Evolutionary conservation across 1,139 yeast species (phyloP).

Genomic region (Magnusiomyces sp.): DNA sequence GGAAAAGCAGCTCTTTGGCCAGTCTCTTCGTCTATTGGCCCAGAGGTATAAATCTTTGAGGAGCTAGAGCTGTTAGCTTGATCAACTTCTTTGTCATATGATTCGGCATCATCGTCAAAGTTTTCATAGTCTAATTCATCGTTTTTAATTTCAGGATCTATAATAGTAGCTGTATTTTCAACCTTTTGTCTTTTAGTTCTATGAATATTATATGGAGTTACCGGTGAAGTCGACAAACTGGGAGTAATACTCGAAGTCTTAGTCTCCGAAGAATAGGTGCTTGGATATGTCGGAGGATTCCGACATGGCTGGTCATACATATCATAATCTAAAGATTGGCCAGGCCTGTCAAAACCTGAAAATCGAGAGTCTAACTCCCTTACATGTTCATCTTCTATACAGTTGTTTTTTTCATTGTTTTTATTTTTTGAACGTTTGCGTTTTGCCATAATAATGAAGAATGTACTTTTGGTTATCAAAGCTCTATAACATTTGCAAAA

Average conservation of each 20-base stretch:
- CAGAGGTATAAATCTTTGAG: constrained; percentile 16
- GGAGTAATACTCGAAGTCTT: neutral
- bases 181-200: neutral
- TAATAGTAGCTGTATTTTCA: neutral
- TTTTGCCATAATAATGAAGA: too few relatives aligned
- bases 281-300: neutral
- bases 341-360: too few relatives aligned
- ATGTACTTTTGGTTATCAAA: too few relatives aligned
- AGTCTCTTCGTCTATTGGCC: constrained; percentile 31
- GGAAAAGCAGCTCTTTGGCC: constrained; percentile 42
- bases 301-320: neutral
- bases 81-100: neutral
- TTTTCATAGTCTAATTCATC: neutral
- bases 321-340: too few relatives aligned
- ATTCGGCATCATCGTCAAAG: neutral
- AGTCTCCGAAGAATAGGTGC: neutral
- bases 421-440: too few relatives aligned
- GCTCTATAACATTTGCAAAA: too few relatives aligned
- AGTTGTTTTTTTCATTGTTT: too few relatives aligned
- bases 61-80: neutral
- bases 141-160: neutral
- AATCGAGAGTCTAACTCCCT: too few relatives aligned
- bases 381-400: too few relatives aligned
- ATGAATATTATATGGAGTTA: too few relatives aligned
- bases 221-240: too few relatives aligned